phyloP scores from a whole-genome alignment of 495 filamentous ascomycete species.

The Aspergillus heteromorphus region DNA sequence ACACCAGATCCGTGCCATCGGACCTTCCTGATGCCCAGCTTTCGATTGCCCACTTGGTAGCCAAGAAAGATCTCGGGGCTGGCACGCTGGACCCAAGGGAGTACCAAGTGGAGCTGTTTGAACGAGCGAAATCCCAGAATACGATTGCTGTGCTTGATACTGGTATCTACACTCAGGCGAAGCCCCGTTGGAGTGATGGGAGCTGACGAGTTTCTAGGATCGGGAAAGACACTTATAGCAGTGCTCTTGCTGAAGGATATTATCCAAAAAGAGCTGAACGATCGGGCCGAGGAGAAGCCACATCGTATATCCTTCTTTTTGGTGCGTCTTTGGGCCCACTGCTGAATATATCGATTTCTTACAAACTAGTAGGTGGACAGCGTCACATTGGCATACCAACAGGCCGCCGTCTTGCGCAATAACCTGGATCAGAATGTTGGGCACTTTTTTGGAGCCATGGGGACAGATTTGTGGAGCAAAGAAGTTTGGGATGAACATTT shows the following conservation, averaged over 20 bases:
- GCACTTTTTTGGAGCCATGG: slow-evolving; percentile 73
- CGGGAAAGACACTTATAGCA: slow-evolving; percentile 96
- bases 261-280: slow-evolving; percentile 71
- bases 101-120: slow-evolving; percentile 90
- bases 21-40: slow-evolving; percentile 18
- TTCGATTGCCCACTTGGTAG: slow-evolving; percentile 40
- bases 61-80: slow-evolving; percentile 31
- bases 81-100: slow-evolving; percentile 69
- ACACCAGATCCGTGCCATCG: slow-evolving; percentile 18
- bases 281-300: slow-evolving; percentile 53
- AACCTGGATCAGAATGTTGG: slow-evolving; percentile 80
- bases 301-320: slow-evolving; percentile 79
- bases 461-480: slow-evolving; percentile 58
- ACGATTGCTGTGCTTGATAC: slow-evolving; percentile 96
- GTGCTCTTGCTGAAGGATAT: slow-evolving; percentile 77
- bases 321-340: slow-evolving; percentile 32
- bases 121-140: slow-evolving; percentile 79
- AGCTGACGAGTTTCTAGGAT: slow-evolving; percentile 46
- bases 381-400: slow-evolving; percentile 87
- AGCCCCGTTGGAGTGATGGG: neutral
- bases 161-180: slow-evolving; percentile 40
- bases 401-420: slow-evolving; percentile 72
- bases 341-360: neutral
- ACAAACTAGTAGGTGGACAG: slow-evolving; percentile 60
- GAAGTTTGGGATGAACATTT: slow-evolving; percentile 66